phyloP scores from a whole-genome alignment of 257 asterid species.

The Solanum piurae region DNA sequence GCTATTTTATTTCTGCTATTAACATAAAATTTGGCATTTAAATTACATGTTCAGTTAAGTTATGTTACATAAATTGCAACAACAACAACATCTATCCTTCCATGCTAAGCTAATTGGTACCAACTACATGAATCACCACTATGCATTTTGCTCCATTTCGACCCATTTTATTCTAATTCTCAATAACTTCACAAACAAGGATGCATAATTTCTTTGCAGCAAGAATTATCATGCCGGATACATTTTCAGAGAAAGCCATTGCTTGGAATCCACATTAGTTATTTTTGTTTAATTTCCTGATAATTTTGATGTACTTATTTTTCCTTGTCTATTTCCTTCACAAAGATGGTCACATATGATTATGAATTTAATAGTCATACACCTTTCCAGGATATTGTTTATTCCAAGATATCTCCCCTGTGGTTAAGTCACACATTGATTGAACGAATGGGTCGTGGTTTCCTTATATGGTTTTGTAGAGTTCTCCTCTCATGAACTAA shows the following conservation, averaged over 20 bases:
- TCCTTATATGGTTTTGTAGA: background rate
- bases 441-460: background rate
- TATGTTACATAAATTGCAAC: background rate
- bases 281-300: background rate
- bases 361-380: background rate
- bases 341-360: background rate
- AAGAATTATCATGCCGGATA: background rate
- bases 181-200: background rate
- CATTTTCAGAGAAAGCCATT: background rate
- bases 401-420: background rate
- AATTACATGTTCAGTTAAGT: background rate
- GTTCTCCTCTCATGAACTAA: background rate
- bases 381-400: background rate
- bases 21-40: background rate
- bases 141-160: background rate
- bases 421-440: background rate
- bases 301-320: background rate
- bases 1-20: background rate
- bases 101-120: background rate
- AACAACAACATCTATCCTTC: background rate
- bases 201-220: background rate
- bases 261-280: background rate
- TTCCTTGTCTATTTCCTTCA: background rate
- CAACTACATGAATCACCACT: background rate
- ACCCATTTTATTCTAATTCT: background rate